Evolutionary conservation across 192 early-diverging fungal genomes (phyloP), one percentile per base, ranked within the genome.

Genomic region (Entomortierella lignicola): DNA sequence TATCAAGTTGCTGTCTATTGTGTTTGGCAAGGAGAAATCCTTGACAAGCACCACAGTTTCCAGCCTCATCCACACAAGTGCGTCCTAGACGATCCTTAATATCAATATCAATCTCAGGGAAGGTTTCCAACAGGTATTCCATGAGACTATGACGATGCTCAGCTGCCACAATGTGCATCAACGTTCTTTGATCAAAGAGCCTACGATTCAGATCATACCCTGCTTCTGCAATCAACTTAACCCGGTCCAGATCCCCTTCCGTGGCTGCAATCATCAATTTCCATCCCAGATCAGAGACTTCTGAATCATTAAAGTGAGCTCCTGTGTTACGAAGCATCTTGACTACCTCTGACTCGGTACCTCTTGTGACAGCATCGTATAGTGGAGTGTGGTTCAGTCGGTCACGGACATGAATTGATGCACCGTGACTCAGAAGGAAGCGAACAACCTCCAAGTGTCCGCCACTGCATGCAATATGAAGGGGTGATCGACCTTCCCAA

Each of bases 351-450:
- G 80, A 64, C 48, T 87, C 86, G 18, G 89, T 85, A 37, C 87
- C 82, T 20, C 85, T 77, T 20, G 75, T 79, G 10, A 94, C 89
- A 0, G 97, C 95, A 66, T 96, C 92, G 72, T 88, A 96, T 8
- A 99, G 77, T 2, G 97, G 95, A 7, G 95, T 96, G 66, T 96
- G 97, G 0, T 96, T 95, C 51, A 89, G 87, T 34, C 91, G 85
- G 83, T 98, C 97, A 6, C 96, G 89, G 25, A 91, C 84, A 73
- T 99, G 97, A 21, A 98, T 93, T 34, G 92, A 94, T 6, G 96
- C 94, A 3, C 98, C 98, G 64, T 92, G 88, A 30, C 83, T 75
- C 7, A 98, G 72, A 53, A 98, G 66, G 54, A 92, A 95, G 42
- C 92, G 86, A 0, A 94, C 92, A 11, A 92, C 88, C 4, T 85